Base-by-base conservation (phyloP, 164 flowering plant genomes). In the Magnolia officinalis region DNA sequence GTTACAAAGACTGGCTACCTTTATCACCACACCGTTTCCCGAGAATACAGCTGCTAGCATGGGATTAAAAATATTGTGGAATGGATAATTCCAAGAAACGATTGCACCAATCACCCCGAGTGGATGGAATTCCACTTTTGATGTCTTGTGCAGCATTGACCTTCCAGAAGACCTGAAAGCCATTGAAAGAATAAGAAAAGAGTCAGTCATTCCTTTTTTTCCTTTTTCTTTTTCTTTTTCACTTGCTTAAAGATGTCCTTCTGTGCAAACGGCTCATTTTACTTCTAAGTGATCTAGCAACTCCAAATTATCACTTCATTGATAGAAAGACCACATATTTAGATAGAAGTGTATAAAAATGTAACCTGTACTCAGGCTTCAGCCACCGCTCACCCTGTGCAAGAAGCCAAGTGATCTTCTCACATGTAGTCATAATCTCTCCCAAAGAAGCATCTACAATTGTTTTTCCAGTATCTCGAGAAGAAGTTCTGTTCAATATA, bases 391-490 rank as follows among this genome's bases (percentile, higher is more conserved):
- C 99, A 77, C 99, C 99, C 86, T 96, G 97, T 29, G 97, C 83
- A 74, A 96, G 89, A 82, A 96, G 94, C 99, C 99, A 94, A 74
- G 94, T 90, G 78, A 96, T 88, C 85, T 96, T 96, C 85, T 96
- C 99, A 85, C 99, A 96, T 49, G 99, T 96, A 11, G 99, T 94
- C 98, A 96, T 96, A 82, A 96, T 94, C 86, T 96, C 99, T 76
- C 99, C 99, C 83, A 96, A 75, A 76, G 96, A 92, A 66, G 99
- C 99, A 89, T 96, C 99, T 10, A 96, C 92, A 94, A 96, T 92
- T 71, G 99, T 96, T 83, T 96, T 96, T 73, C 99, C 99, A 81
- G 99, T 96, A 83, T 96, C 99, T 78, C 99, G 96, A 31, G 98
- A 96, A 24, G 99, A 96, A 64, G 84, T 79, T 77, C 99, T 95